Conservation (phyloP, 2,329 filamentous ascomycete species). For the Dothistroma pini region DNA sequence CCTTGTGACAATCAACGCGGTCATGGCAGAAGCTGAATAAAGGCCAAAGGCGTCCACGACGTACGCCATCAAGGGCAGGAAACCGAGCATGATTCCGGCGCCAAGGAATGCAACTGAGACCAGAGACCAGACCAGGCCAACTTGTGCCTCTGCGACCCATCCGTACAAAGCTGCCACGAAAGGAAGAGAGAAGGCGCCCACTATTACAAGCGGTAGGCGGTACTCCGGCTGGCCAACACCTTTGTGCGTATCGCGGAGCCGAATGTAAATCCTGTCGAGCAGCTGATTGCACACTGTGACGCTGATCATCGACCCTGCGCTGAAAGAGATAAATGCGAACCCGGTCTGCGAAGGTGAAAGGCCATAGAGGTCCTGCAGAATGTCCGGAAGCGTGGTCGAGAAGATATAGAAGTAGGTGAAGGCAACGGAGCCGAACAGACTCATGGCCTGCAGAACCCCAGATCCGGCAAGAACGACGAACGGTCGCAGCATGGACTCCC, state of each 20-base stretch:
- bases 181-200: constrained; percentile 52
- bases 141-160: constrained; percentile 50
- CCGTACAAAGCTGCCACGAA: constrained; percentile 56
- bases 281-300: constrained; percentile 36
- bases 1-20: constrained; percentile 43
- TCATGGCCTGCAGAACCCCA: constrained; percentile 53
- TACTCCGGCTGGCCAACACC: constrained; percentile 51
- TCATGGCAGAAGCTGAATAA: constrained; percentile 46
- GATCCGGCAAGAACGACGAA: constrained; percentile 46
- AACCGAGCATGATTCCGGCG: constrained; percentile 44
- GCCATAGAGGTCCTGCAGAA: constrained; percentile 41
- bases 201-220: constrained; percentile 57
- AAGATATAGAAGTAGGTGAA: constrained; percentile 48
- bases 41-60: constrained; percentile 46
- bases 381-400: constrained; percentile 44
- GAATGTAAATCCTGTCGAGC: constrained; percentile 38
- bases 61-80: constrained; percentile 45
- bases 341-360: constrained; percentile 52
- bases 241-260: constrained; percentile 28
- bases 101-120: constrained; percentile 52
- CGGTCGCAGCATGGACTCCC: constrained; percentile 41
- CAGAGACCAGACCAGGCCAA: constrained; percentile 55
- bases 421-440: constrained; percentile 41
- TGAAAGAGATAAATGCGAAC: constrained; percentile 54
- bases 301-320: constrained; percentile 42